A percentile compares a stretch with the other conserved stretches of the same genome.
Conservation (phyloP, 305 asterid genomes). For the Fraxinus velutina region DNA sequence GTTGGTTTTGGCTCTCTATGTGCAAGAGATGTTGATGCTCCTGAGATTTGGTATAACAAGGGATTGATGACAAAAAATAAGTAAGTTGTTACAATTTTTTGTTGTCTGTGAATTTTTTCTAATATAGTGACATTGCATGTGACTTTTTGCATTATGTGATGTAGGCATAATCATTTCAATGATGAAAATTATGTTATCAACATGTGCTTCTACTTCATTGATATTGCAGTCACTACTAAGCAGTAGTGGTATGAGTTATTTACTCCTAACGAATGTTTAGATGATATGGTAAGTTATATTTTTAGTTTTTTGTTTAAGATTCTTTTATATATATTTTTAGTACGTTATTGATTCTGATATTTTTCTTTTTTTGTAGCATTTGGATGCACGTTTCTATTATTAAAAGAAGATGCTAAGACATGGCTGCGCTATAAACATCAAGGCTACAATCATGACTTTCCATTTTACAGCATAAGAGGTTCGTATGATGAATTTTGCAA, state of each 20-base stretch:
- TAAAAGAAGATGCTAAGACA: not conserved
- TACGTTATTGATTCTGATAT: not conserved
- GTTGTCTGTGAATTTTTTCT: too few relatives aligned
- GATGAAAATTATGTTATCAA: not conserved
- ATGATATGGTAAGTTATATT: not conserved
- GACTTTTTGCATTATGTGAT: not conserved
- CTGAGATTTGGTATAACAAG: not conserved
- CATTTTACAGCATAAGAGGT: too few relatives aligned
- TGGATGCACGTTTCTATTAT: not conserved
- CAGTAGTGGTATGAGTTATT: not conserved
- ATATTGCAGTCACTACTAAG: not conserved
- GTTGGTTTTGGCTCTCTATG: too few relatives aligned
- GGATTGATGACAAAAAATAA: too few relatives aligned
- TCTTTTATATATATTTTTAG: not conserved
- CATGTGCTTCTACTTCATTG: too few relatives aligned
- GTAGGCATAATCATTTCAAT: not conserved
- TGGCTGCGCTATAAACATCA: not conserved
- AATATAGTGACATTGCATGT: not conserved
- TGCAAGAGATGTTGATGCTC: not conserved
- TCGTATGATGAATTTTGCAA: too few relatives aligned
- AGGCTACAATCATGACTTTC: too few relatives aligned
- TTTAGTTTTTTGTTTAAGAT: not conserved
- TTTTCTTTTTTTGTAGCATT: not conserved
- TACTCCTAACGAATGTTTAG: too few relatives aligned
- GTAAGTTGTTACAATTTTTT: not conserved